Conservation (phyloP, 2,329 filamentous ascomycete genomes). For the Colletotrichum tabaci region DNA sequence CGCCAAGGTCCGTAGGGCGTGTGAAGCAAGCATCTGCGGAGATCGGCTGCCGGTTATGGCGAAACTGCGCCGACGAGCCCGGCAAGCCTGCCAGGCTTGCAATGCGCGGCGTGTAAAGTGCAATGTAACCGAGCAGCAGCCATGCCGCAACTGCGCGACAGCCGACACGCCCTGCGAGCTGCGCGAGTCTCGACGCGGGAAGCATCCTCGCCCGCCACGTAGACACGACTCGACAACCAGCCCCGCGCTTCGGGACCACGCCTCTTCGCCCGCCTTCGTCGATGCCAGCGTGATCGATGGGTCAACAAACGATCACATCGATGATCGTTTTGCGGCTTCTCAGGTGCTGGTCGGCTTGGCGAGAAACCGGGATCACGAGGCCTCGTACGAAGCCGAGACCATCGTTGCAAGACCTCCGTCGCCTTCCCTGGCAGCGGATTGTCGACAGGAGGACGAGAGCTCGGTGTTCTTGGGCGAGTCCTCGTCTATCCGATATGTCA, state of each 20-base stretch:
- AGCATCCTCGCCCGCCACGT: conserved; percentile 46
- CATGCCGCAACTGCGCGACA: conserved; percentile 51
- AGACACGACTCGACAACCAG: not conserved
- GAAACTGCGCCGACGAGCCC: conserved; percentile 49
- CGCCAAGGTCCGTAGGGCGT: not conserved
- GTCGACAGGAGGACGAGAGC: conserved; percentile 34
- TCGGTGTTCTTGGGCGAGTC: conserved; percentile 63
- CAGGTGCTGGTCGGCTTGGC: conserved; percentile 5
- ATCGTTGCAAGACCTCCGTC: not conserved
- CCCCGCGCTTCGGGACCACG: not conserved
- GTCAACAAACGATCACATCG: not conserved
- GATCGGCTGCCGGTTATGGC: conserved; percentile 7
- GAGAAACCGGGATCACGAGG: not conserved
- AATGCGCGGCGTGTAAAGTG: conserved; percentile 54
- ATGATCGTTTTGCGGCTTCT: conserved; percentile 3
- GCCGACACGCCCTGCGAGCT: conserved; percentile 50
- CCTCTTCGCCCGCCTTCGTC: not conserved
- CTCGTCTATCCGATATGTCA: conserved; percentile 64
- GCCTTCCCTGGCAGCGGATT: not conserved
- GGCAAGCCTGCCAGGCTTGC: conserved; percentile 54
- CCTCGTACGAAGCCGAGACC: not conserved
- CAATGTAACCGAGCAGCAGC: conserved; percentile 53
- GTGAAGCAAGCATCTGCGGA: no score
- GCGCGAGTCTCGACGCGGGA: conserved; percentile 52
- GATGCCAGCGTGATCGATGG: not conserved